These are phyloP conservation scores for Nemania abortiva DNA, from an alignment of 2,329 filamentous ascomycete genomes.

Conservation along the genomic window DNA sequence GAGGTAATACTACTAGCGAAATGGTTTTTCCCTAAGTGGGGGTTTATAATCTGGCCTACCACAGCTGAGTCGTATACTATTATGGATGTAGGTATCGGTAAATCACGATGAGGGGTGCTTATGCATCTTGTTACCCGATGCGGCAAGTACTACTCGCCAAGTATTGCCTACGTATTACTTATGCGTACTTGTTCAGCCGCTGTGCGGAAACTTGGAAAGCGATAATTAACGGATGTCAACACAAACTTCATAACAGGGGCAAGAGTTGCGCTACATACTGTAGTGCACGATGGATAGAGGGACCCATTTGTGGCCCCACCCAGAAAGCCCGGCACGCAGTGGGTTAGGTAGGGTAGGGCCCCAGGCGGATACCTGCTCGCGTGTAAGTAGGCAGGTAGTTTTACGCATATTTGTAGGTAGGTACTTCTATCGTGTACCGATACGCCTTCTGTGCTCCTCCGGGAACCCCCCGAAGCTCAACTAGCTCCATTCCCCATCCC, in stretches of 20 bases:
- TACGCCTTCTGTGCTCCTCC: background rate
- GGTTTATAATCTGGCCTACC: background rate
- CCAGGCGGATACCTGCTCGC: constrained; percentile 31
- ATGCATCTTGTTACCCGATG: constrained; percentile 15
- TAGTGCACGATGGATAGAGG: constrained; percentile 2
- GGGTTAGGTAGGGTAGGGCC: constrained; percentile 44
- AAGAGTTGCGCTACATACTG: constrained; percentile 26
- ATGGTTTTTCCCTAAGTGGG: background rate
- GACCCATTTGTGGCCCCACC: constrained; percentile 37
- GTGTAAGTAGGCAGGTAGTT: constrained; percentile 8
- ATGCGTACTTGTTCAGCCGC: constrained; percentile 4
- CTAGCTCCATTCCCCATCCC: constrained; percentile 12
- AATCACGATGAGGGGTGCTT: background rate
- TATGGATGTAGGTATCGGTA: background rate
- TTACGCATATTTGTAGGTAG: background rate
- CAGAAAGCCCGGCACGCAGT: constrained; percentile 29
- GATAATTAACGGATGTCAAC: constrained; percentile 38
- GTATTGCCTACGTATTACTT: constrained; percentile 3
- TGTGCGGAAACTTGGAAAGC: constrained; percentile 26
- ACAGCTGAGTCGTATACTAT: constrained; percentile 12
- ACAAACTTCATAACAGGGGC: constrained; percentile 32
- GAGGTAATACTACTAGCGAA: background rate
- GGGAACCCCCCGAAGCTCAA: constrained; percentile 12
- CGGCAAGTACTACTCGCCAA: constrained; percentile 30
- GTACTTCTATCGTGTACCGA: background rate